Base-by-base conservation (phyloP, 176 grass and related monocot genomes). In the Pontederia paniculata region DNA sequence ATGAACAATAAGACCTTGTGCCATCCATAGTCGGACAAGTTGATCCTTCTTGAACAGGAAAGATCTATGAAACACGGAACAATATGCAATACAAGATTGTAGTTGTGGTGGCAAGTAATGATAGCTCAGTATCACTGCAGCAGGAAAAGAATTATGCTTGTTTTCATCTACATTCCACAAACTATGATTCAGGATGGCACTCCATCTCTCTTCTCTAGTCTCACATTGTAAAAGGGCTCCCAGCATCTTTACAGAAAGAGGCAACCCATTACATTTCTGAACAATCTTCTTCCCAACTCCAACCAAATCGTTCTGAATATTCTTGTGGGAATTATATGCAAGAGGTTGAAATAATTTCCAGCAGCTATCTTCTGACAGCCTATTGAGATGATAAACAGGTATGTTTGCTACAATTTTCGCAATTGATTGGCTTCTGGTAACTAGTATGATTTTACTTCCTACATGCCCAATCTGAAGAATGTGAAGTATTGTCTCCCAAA, bases 371-470 rank as follows among this genome's bases (percentile, higher is more conserved):
- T 76, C 54, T 10, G 63, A 53, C 41, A 78, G 31, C 15, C 62
- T 11, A 12, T 21, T 48, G 15, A 73, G 21, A 53, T 41, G 0
- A 46, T 56, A n/a, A 1, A n/a, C 31, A 3, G 23, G 1, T 63
- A 72, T 17, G 17, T 55, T 53, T 9, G 20, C 63, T 25, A 70
- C 16, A 20, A 22, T 43, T 55, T 15, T 48, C 21, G 54, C 47
- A 45, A 51, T 57, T 20, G 58, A 58, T 48, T 37, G 17, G 46
- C 3, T 59, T 46, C 55, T 12, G n/a, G 58, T 45, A 10, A 65
- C 68, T 5, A 83, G 12, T 11, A 83, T 55, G 10, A 83, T 55
- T 54, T 37, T 83, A 20, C 74, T 78, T 60, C 66, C 57, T 19
- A 5, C 42, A 3, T 28, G 12, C 11, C 65, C 60, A 22, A 3